Conservation (phyloP, 495 filamentous ascomycete genomes). For the Neurospora sp. region DNA sequence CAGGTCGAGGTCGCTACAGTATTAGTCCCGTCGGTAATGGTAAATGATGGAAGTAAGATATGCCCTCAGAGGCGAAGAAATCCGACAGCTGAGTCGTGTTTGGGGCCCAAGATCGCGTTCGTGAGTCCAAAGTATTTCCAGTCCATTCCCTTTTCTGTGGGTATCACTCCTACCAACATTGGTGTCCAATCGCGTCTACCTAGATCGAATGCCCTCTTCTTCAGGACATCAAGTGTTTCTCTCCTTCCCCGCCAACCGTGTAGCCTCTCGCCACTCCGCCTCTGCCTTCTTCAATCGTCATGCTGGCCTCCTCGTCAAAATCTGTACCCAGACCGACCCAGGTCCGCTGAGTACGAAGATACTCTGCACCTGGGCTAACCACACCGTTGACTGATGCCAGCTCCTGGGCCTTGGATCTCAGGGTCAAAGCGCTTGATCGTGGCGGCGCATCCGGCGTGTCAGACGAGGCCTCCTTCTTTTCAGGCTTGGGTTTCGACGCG, state of each 20-base stretch:
- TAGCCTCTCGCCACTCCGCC: slow-evolving; percentile 89
- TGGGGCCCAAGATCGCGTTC: not conserved
- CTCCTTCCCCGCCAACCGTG: slow-evolving; percentile 51
- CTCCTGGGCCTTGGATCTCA: slow-evolving; percentile 52
- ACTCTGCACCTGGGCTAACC: slow-evolving; percentile 86
- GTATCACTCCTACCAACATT: not conserved
- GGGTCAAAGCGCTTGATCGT: slow-evolving; percentile 37
- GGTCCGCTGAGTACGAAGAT: slow-evolving; percentile 65
- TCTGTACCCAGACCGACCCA: slow-evolving; percentile 93
- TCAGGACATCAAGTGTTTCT: slow-evolving; percentile 5
- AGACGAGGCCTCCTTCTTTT: slow-evolving; percentile 6
- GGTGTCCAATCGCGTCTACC: not conserved
- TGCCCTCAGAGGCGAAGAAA: not conserved
- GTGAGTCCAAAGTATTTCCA: not conserved
- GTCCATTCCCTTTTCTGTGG: not conserved
- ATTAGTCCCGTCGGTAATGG: not conserved
- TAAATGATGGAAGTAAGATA: not conserved
- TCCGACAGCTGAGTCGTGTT: not conserved
- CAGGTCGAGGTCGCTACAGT: not conserved
- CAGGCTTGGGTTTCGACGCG: not conserved
- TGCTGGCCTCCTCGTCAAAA: slow-evolving; percentile 57
- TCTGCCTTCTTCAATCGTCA: slow-evolving; percentile 69
- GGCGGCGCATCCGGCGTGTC: slow-evolving; percentile 1
- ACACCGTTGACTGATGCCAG: slow-evolving; percentile 68
- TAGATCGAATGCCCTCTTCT: not conserved